Conservation (phyloP, 257 asterid species). For the Mitragyna speciosa region DNA sequence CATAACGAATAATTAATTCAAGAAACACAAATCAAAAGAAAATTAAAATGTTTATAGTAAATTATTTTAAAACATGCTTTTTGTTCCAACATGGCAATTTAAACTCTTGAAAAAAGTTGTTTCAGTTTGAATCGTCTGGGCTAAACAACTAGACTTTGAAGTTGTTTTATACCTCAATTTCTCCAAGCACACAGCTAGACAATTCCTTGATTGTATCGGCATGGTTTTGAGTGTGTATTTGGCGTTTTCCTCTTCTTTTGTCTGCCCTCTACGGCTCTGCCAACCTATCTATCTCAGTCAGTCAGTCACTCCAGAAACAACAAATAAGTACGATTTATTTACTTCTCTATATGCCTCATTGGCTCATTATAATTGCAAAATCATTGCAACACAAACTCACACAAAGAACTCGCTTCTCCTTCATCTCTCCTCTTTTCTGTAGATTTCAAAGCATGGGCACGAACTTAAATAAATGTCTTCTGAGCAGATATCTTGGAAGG, state of each 20-base stretch:
- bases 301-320: background rate
- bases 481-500: constrained; percentile 8
- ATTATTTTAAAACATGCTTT: background rate
- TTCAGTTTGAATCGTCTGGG: constrained; percentile 6
- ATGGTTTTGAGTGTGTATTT: constrained; percentile 30
- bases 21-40: too few species aligned
- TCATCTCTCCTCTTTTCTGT: background rate
- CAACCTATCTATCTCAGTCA: background rate
- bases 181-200: constrained; percentile 18
- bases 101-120: background rate
- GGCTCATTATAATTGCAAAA: constrained; percentile 18
- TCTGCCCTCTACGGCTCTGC: background rate
- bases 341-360: background rate
- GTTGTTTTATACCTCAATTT: constrained; percentile 9
- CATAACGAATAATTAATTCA: too few species aligned
- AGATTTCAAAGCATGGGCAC: constrained; percentile 19
- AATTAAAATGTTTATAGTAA: too few species aligned
- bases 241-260: constrained; percentile 14
- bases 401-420: background rate
- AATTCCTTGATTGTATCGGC: constrained; percentile 8
- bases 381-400: constrained; percentile 16
- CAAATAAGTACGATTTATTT: background rate
- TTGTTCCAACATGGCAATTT: background rate
- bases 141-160: background rate
- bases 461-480: background rate